Percentiles rank a stretch among this genome's conserved stretches.
phyloP scores from a whole-genome alignment of 306 rosid genomes.

The apple (Malus domestica) region DNA sequence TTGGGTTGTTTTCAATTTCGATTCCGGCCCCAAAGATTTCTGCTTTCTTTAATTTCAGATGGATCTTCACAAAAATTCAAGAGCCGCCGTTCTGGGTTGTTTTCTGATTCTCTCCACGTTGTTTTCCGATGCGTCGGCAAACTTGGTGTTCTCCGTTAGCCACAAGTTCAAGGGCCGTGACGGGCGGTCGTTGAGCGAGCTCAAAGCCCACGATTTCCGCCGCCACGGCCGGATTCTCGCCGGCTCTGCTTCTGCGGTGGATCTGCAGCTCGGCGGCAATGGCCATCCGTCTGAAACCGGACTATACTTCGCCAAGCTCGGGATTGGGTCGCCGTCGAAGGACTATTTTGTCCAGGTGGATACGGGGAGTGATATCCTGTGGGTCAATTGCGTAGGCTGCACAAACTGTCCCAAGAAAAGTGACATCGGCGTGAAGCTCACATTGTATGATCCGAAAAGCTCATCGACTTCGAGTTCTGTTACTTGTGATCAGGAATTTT shows the following conservation, averaged over 20 bases:
- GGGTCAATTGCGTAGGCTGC: slow-evolving; percentile 86
- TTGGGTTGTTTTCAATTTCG: background rate
- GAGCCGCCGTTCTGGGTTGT: slow-evolving; percentile 9
- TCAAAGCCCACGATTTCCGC: slow-evolving; percentile 56
- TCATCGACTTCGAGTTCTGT: slow-evolving; percentile 40
- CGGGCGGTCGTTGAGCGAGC: slow-evolving; percentile 24
- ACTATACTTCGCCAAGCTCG: slow-evolving; percentile 70
- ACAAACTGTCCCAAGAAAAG: slow-evolving; percentile 59
- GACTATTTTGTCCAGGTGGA: slow-evolving; percentile 87
- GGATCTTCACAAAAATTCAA: slow-evolving; percentile 35
- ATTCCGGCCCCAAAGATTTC: background rate
- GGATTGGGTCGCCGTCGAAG: slow-evolving; percentile 72
- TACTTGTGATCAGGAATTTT: slow-evolving; percentile 56
- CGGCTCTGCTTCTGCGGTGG: slow-evolving; percentile 35
- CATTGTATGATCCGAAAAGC: slow-evolving; percentile 47
- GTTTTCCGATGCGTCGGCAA: slow-evolving; percentile 24
- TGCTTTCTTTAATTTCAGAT: background rate
- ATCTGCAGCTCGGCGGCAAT: slow-evolving; percentile 72
- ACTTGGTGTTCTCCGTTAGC: slow-evolving; percentile 49
- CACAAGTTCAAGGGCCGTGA: slow-evolving; percentile 57
- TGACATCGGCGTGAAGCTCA: slow-evolving; percentile 67
- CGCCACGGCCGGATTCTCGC: slow-evolving; percentile 65
- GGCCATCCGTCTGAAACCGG: slow-evolving; percentile 66
- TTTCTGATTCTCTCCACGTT: slow-evolving; percentile 10
- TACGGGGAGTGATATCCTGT: slow-evolving; percentile 88